Evolutionary conservation across 306 rosid genomes (phyloP).

Genomic region (Prunus kanzakura): DNA sequence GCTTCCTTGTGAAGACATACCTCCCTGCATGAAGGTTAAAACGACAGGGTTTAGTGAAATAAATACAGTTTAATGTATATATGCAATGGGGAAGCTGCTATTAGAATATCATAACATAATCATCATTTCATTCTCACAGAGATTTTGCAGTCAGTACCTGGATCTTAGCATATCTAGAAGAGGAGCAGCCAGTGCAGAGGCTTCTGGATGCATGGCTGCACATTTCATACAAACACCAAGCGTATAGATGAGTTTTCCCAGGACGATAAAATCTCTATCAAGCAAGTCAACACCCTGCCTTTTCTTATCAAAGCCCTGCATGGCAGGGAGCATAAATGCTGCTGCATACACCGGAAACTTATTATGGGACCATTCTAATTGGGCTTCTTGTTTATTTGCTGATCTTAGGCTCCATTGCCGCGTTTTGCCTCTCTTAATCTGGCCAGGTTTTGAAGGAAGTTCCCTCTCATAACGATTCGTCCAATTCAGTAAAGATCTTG

Average conservation of each 20-base stretch:
- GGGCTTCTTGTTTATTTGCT: conserved; percentile 36
- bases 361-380: conserved; percentile 68
- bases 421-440: conserved; percentile 70
- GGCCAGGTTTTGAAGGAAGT: conserved; percentile 63
- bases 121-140: not conserved
- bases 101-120: not conserved
- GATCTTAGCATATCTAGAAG: conserved; percentile 80
- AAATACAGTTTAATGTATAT: conserved; percentile 6
- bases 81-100: not conserved
- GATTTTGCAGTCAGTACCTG: conserved; percentile 47
- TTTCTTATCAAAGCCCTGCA: conserved; percentile 90
- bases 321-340: conserved; percentile 96
- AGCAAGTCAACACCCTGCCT: conserved; percentile 93
- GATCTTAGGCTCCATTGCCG: conserved; percentile 74
- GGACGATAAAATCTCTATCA: conserved; percentile 81
- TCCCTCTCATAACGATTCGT: conserved; percentile 82
- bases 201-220: conserved; percentile 95
- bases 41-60: conserved; percentile 12
- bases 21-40: conserved; percentile 51
- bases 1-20: conserved; percentile 84
- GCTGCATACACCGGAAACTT: conserved; percentile 94
- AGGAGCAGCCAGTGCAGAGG: conserved; percentile 67
- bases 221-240: conserved; percentile 95
- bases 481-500: conserved; percentile 75
- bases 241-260: conserved; percentile 86